Base-by-base conservation (phyloP, 1,284 basidiomycete genomes). In the Meira nashicola region DNA sequence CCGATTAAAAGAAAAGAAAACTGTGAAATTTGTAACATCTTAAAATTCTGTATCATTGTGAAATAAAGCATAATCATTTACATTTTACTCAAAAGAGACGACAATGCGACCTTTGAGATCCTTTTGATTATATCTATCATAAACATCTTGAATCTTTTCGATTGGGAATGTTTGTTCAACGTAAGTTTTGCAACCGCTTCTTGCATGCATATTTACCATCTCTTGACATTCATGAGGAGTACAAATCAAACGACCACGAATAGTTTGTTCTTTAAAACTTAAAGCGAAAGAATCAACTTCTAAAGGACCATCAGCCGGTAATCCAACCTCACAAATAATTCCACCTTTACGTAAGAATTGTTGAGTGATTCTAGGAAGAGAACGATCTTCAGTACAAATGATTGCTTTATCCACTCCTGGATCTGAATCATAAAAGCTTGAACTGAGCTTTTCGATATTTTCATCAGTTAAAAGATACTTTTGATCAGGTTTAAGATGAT, bases 251-350 rank as follows among this genome's bases (percentile, higher is more conserved):
- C 68, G 61, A n/a, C 70, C 70, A 19, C 62, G 57, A 39, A 73
- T 64, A 37, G 64, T 71, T 58, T 73, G 70, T 59, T 73, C 70
- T 56, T 71, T 71, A 65, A 73, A 73, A 59, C 65, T 71, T 48
- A 73, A 55, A 17, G 65, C 64, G 40, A 73, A 73, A 0, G 66
- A 41, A 39, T 71, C 68, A 11, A 73, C 43, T 61, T 70, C 66
- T 19, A 73, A 64, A 0, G 70, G 67, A 1, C 67, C 67, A 38
- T 69, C 70, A 19, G 70, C 62, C 2, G 70, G 70, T 15, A 73
- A 60, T 9, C 70, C 70, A 4, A 73, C 68, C 44, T 73, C 70
- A 57, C 62, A 62, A 10, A 73, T 63, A 50, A 64, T 52, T 15
- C 68, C 68, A 19, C 70, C 70, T 39, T 69, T 71, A 19, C 70